Conservation (phyloP, 139 green algal genomes). For the Micromonas commoda region DNA sequence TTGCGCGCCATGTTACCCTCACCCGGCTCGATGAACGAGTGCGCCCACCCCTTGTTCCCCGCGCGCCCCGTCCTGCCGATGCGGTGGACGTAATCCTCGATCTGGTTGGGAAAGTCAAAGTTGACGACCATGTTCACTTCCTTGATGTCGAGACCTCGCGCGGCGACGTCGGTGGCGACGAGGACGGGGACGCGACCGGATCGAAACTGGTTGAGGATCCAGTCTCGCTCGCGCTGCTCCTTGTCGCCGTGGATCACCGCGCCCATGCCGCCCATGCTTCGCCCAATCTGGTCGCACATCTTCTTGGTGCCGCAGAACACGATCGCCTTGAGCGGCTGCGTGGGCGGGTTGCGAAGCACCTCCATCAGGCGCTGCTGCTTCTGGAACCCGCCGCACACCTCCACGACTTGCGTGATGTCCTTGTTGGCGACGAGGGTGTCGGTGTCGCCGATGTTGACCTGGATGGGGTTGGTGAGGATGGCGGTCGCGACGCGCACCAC, state of each 20-base stretch:
- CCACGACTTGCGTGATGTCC: conserved; percentile 70
- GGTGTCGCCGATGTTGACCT: conserved; percentile 82
- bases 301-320: conserved; percentile 88
- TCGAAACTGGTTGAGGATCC: conserved; percentile 58
- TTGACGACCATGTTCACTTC: conserved; percentile 78
- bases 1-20: conserved; percentile 56
- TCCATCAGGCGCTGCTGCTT: conserved; percentile 59
- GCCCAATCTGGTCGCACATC: conserved; percentile 82
- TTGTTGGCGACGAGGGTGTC: conserved; percentile 87
- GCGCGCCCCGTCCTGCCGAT: conserved; percentile 81
- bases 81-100: conserved; percentile 75
- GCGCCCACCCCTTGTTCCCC: conserved; percentile 64
- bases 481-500: conserved; percentile 70
- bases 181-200: conserved; percentile 47
- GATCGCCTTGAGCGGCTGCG: conserved; percentile 62
- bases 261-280: conserved; percentile 38
- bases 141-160: conserved; percentile 68
- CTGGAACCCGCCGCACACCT: conserved; percentile 46
- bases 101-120: conserved; percentile 42
- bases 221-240: conserved; percentile 84
- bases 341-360: conserved; percentile 53
- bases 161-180: conserved; percentile 62
- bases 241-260: conserved; percentile 92
- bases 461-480: conserved; percentile 58
- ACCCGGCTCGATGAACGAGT: conserved; percentile 65